These are phyloP conservation scores for Thelephora terrestris DNA, from an alignment of 1,284 basidiomycete genomes.

Conservation along the genomic window DNA sequence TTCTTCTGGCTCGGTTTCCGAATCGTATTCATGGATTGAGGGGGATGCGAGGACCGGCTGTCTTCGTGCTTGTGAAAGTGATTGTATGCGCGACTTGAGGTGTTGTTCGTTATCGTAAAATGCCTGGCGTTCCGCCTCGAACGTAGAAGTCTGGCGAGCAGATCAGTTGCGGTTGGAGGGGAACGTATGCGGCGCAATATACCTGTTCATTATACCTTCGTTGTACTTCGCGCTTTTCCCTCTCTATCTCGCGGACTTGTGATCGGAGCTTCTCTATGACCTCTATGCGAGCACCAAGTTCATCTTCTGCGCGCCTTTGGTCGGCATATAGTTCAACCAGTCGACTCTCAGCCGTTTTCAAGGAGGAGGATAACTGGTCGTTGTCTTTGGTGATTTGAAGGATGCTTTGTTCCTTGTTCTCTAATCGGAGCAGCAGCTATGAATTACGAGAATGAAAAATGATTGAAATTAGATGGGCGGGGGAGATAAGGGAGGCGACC, in stretches of 20 bases:
- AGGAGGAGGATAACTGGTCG: conserved; percentile 46
- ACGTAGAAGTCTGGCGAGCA: conserved; percentile 50
- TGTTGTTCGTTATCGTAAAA: conserved; percentile 84
- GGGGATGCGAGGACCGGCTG: conserved; percentile 25
- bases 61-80: conserved; percentile 57
- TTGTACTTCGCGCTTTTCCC: conserved; percentile 68
- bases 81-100: conserved; percentile 77
- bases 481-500: conserved; percentile 12
- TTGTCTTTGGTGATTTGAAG: conserved; percentile 51
- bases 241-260: conserved; percentile 73
- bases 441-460: conserved; percentile 6
- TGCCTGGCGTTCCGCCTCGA: conserved; percentile 76
- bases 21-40: conserved; percentile 29
- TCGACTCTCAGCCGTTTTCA: conserved; percentile 56
- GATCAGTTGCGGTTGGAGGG: background rate
- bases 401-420: conserved; percentile 68
- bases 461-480: conserved; percentile 5
- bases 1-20: conserved; percentile 29
- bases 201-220: conserved; percentile 79
- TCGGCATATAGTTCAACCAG: conserved; percentile 70
- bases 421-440: conserved; percentile 63
- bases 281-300: conserved; percentile 67
- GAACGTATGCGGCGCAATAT: conserved; percentile 9
- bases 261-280: conserved; percentile 65
- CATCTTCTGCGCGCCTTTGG: conserved; percentile 66